Base-by-base conservation (phyloP, 306 rosid species). In the Medicago lupulina region DNA sequence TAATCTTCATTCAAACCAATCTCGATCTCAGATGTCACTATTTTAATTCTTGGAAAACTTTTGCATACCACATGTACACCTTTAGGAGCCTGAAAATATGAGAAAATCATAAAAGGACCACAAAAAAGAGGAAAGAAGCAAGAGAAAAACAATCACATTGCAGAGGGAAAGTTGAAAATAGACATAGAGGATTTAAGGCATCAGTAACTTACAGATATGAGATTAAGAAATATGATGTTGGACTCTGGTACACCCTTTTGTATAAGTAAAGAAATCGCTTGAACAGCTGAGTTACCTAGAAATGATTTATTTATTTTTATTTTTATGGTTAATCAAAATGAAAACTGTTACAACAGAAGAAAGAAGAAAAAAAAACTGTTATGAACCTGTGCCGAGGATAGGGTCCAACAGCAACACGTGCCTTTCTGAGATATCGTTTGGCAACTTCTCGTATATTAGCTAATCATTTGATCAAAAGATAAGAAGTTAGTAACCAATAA, bases 21-120 rank as follows among this genome's bases (percentile, higher is more conserved):
- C 60, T 96, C 98, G 36, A 92, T 96, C 88, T 96, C 98, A 41
- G 99, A 96, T 73, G 99, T 96, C 86, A 96, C 99, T 40, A 96
- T 96, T 87, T 96, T 96, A 82, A 96, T 82, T 72, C 97, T 88
- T 23, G 99, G 99, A 70, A 92, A 96, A 60, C 87, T 86, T 88
- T 88, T 96, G 85, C 99, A 92, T 70, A 90, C 98, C 82, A 88
- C 82, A 81, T 92, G 98, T 60, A 92, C 91, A 43, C 99, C 99
- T 81, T 84, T 93, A 85, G 99, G 98, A 43, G 99, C 99, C 99
- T 96, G 88, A 13, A 55, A 72, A 69, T 15, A 66, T 14, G 64
- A 66, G 67, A 67, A 44, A 36, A 73, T 54, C 11, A 9, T 23
- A 11, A 31, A 65, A 9, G 66, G 2, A 53, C 23, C 81, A 71